Conservation (phyloP, 441 rosid genomes). For the Breynia disticha region DNA sequence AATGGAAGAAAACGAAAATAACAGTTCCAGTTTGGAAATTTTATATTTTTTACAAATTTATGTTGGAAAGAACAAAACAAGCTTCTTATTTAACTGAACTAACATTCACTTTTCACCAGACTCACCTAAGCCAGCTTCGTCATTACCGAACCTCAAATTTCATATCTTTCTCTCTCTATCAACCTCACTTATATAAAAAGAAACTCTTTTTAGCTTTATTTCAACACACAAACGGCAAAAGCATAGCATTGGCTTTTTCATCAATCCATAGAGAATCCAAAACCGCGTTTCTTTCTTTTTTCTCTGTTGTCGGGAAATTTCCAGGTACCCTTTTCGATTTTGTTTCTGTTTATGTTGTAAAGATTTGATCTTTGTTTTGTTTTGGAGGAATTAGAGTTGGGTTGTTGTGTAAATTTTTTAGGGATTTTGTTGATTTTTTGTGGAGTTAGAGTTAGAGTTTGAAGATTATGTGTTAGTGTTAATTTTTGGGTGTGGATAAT, state of each 20-base stretch:
- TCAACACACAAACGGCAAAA: not conserved
- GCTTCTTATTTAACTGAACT: too few relatives aligned
- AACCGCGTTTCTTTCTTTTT: not conserved
- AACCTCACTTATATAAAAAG: too few relatives aligned
- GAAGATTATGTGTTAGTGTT: not conserved
- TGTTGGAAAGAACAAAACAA: too few relatives aligned
- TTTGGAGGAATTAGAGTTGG: not conserved
- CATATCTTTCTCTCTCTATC: not conserved
- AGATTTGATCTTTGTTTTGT: not conserved
- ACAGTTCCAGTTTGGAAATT: too few relatives aligned
- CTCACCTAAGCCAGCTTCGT: not conserved
- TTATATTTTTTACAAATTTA: too few relatives aligned
- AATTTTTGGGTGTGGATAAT: constrained; percentile 3
- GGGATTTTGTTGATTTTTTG: constrained; percentile 3
- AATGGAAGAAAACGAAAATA: not conserved
- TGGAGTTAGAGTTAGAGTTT: constrained; percentile 6
- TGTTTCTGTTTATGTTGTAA: not conserved
- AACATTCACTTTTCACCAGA: too few relatives aligned
- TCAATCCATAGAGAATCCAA: not conserved
- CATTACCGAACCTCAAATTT: constrained; percentile 5
- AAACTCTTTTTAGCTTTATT: too few relatives aligned
- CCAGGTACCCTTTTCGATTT: constrained; percentile 6
- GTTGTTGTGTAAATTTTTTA: not conserved
- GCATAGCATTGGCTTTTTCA: not conserved
- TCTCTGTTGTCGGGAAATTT: constrained; percentile 8